These are phyloP conservation scores for Mycena belliarum DNA, from an alignment of 768 basidiomycete genomes.

Conservation along the genomic window DNA sequence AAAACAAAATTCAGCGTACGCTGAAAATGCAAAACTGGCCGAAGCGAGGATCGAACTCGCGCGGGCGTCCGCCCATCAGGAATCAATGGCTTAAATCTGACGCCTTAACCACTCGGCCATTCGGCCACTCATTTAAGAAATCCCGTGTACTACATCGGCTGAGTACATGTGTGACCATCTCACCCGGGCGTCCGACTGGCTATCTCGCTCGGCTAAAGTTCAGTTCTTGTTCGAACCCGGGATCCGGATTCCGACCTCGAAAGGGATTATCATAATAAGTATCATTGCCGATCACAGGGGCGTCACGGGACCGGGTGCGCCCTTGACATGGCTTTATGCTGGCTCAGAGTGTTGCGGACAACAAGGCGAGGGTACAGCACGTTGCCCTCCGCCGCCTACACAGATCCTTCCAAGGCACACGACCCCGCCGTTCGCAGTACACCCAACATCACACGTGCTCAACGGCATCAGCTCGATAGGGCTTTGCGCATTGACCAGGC, in stretches of 20 bases:
- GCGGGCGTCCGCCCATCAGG: conserved; percentile 83
- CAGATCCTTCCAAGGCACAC: conserved; percentile 33
- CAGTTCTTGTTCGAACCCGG: no score
- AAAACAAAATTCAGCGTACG: no score
- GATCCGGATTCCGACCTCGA: no score
- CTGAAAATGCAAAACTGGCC: no score
- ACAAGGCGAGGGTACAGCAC: conserved; percentile 9
- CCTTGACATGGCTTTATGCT: background rate
- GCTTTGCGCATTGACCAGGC: conserved; percentile 93
- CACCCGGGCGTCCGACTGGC: no score
- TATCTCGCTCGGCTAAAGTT: no score
- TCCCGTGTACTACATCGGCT: no score
- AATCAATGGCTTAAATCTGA: conserved; percentile 84
- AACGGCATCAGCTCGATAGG: conserved; percentile 54
- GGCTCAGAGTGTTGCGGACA: background rate
- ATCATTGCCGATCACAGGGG: background rate
- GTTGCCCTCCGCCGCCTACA: conserved; percentile 48
- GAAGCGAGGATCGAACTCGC: conserved; percentile 95
- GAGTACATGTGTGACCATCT: no score
- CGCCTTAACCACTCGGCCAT: conserved; percentile 90
- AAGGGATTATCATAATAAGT: no score
- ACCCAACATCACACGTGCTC: conserved; percentile 52
- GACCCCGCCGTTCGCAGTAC: conserved; percentile 53
- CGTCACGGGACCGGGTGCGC: conserved; percentile 9
- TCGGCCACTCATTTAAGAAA: no score